A percentile compares a stretch with the other conserved stretches of the same genome.
phyloP scores from a whole-genome alignment of 2,329 filamentous ascomycete species.

The Macroventuria anomochaeta region DNA sequence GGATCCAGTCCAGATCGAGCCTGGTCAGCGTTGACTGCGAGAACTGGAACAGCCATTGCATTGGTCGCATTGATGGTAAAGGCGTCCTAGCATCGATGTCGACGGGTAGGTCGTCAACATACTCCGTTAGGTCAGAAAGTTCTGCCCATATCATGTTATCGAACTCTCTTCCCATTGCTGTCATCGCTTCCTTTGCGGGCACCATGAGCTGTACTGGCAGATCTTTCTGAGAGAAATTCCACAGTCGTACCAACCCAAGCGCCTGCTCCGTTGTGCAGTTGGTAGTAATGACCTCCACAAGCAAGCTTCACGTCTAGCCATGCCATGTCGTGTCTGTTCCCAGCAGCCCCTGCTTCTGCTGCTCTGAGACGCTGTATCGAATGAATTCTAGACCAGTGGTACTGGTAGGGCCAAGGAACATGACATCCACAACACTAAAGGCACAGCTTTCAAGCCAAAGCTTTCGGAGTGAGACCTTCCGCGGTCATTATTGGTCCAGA shows the following conservation, averaged over 20 bases:
- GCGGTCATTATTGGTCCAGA: conserved; percentile 42
- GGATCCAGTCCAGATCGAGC: conserved; percentile 46
- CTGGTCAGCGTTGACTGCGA: conserved; percentile 41
- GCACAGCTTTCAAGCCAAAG: conserved; percentile 57
- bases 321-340: conserved; percentile 24
- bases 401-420: conserved; percentile 27
- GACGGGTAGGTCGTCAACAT: conserved; percentile 24
- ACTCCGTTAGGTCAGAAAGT: conserved; percentile 34
- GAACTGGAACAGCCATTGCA: conserved; percentile 27
- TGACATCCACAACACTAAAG: conserved; percentile 30
- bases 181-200: conserved; percentile 21
- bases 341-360: conserved; percentile 20
- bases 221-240: conserved; percentile 21
- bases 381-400: conserved; percentile 50
- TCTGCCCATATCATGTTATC: conserved; percentile 38
- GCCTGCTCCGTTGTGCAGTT: conserved; percentile 43
- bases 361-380: conserved; percentile 51
- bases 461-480: conserved; percentile 43
- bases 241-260: conserved; percentile 39
- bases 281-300: conserved; percentile 36
- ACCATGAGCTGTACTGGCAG: conserved; percentile 2
- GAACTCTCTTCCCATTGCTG: conserved; percentile 25
- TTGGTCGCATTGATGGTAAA: conserved; percentile 17
- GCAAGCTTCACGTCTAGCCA: conserved; percentile 35
- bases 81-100: conserved; percentile 3